phyloP scores from a whole-genome alignment of 2,329 filamentous ascomycete genomes.

The Stagonosporopsis rhizophila region DNA sequence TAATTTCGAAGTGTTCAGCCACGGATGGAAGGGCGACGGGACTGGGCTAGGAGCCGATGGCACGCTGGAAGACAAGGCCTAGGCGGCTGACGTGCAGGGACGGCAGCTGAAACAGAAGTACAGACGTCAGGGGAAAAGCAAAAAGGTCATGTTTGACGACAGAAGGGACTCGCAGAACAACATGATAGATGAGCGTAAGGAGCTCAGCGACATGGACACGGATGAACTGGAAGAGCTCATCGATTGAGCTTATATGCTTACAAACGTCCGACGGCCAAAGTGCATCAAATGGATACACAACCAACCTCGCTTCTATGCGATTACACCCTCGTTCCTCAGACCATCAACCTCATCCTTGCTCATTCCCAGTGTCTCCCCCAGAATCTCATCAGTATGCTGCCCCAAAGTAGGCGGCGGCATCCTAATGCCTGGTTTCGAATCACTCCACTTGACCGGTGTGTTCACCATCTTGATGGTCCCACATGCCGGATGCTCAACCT shows the following conservation, averaged over 20 bases:
- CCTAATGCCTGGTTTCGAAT: constrained; percentile 77
- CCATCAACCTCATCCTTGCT: constrained; percentile 39
- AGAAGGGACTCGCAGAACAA: not conserved
- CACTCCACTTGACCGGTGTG: constrained; percentile 92
- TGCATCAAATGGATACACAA: not conserved
- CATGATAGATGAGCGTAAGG: not conserved
- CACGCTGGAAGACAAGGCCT: constrained; percentile 19
- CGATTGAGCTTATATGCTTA: not conserved
- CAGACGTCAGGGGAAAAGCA: not conserved
- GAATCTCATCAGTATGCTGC: constrained; percentile 49
- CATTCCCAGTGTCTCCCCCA: constrained; percentile 42
- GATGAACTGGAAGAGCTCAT: constrained; percentile 14
- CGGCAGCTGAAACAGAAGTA: not conserved
- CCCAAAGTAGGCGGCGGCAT: constrained; percentile 81
- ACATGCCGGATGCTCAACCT: constrained; percentile 82
- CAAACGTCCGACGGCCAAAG: not conserved
- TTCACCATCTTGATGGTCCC: constrained; percentile 90
- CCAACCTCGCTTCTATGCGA: constrained; percentile 32
- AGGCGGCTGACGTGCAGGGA: constrained; percentile 2
- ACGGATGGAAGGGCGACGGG: constrained; percentile 51
- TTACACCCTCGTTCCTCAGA: constrained; percentile 44
- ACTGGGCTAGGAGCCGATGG: constrained; percentile 42
- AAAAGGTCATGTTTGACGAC: not conserved
- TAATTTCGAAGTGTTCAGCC: constrained; percentile 64
- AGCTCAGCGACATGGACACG: constrained; percentile 17